Evolutionary conservation across 129 eudicot genomes (phyloP).

Genomic region (Chrysanthemum seticuspe): DNA sequence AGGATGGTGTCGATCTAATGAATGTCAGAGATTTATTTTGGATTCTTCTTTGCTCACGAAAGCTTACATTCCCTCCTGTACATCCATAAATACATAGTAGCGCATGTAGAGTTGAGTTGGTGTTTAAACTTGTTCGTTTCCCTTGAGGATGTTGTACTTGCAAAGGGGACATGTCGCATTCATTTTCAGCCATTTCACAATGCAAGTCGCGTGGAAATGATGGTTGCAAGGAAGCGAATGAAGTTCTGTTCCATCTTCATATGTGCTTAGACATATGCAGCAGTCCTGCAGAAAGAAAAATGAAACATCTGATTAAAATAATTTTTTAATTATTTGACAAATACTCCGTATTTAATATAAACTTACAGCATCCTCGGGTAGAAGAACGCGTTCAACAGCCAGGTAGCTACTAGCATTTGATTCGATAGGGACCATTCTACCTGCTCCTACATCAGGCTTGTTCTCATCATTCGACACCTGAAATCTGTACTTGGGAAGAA

Average conservation of each 20-base stretch:
- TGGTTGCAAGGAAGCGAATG: slow-evolving; percentile 87
- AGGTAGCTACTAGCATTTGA: slow-evolving; percentile 52
- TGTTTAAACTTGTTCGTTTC: slow-evolving; percentile 61
- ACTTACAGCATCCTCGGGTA: slow-evolving; percentile 95
- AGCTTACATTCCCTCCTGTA: slow-evolving; percentile 37
- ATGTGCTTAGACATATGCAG: slow-evolving; percentile 77
- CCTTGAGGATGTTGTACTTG: slow-evolving; percentile 90
- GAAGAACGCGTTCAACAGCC: slow-evolving; percentile 76
- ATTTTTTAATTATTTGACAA: background rate
- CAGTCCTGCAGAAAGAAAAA: slow-evolving; percentile 56
- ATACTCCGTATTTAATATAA: too few species aligned
- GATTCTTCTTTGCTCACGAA: slow-evolving; percentile 12
- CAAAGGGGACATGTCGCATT: slow-evolving; percentile 94
- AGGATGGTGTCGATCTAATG: background rate
- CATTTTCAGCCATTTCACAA: slow-evolving; percentile 97
- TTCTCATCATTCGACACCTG: slow-evolving; percentile 53
- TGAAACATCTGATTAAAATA: background rate
- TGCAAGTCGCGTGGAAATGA: slow-evolving; percentile 74
- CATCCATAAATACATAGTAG: slow-evolving; percentile 28
- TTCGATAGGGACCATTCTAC: slow-evolving; percentile 75
- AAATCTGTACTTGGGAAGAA: slow-evolving; percentile 79
- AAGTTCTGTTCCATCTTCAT: slow-evolving; percentile 82
- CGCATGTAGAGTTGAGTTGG: background rate
- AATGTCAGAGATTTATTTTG: slow-evolving; percentile 12
- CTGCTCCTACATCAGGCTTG: slow-evolving; percentile 64